Conservation (phyloP, 805 yeast genomes). For the Torulaspora delbrueckii region DNA sequence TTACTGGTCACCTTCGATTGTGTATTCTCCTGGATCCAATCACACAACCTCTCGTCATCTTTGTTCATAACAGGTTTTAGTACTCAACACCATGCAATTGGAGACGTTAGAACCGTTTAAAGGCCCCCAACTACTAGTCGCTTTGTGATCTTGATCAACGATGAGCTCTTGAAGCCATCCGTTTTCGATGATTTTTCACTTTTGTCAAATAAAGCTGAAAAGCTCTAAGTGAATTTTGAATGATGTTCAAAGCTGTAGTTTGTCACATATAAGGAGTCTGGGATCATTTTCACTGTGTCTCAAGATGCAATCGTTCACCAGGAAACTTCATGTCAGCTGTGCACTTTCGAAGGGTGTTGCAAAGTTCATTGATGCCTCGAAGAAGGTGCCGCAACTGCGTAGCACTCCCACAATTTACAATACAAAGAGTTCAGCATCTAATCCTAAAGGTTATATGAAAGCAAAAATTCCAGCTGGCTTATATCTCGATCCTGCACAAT, state of each 20-base stretch:
- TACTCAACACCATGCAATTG: background rate
- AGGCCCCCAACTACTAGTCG: too few species aligned
- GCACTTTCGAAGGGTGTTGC: constrained; percentile 12
- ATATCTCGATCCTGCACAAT: constrained; percentile 58
- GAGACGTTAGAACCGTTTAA: background rate
- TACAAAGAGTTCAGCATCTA: constrained; percentile 57
- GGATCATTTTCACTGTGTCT: background rate
- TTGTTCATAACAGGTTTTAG: background rate
- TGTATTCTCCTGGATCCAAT: constrained; percentile 22
- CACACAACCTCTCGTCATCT: constrained; percentile 9
- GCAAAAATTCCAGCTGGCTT: constrained; percentile 52
- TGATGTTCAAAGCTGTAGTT: background rate
- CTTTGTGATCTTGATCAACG: background rate
- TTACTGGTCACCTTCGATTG: constrained; percentile 21
- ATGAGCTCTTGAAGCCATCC: background rate
- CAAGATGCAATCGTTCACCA: constrained; percentile 10
- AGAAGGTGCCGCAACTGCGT: constrained; percentile 18
- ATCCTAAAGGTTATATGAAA: constrained; percentile 46
- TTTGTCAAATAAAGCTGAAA: background rate
- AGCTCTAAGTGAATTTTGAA: background rate
- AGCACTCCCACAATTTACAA: constrained; percentile 48
- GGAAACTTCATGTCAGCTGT: constrained; percentile 16
- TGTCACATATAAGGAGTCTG: background rate
- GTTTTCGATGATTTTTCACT: constrained; percentile 3
- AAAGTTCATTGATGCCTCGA: constrained; percentile 14